phyloP scores from a whole-genome alignment of 257 asterid genomes.

The Penstemon newberryi region DNA sequence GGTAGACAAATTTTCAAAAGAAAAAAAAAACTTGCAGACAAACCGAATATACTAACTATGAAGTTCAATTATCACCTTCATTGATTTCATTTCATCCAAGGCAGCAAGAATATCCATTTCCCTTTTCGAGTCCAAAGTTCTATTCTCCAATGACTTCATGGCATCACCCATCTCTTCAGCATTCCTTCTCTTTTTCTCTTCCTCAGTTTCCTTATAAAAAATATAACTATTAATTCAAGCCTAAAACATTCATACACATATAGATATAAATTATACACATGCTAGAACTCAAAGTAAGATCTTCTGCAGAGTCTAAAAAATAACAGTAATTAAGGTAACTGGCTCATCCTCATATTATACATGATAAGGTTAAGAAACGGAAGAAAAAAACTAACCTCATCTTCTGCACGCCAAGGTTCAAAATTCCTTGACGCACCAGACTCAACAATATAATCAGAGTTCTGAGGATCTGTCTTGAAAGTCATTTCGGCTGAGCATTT shows the following conservation, averaged over 20 bases:
- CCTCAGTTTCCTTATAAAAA: constrained; percentile 47
- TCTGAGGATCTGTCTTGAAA: constrained; percentile 81
- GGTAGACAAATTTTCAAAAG: too few species aligned
- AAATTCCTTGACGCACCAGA: constrained; percentile 77
- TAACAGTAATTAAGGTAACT: neutral
- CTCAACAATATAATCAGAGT: constrained; percentile 79
- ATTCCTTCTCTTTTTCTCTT: constrained; percentile 51
- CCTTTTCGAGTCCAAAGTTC: constrained; percentile 73
- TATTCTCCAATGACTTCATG: constrained; percentile 87
- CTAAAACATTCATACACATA: neutral
- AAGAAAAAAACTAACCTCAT: constrained; percentile 46
- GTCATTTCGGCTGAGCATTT: constrained; percentile 81
- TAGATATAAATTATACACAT: too few species aligned
- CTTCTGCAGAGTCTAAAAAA: neutral
- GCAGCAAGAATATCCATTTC: constrained; percentile 91
- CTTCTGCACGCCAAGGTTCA: constrained; percentile 88
- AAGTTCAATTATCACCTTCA: constrained; percentile 52
- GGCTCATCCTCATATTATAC: neutral
- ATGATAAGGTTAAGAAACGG: neutral
- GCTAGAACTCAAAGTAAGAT: neutral
- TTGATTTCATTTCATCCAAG: constrained; percentile 84
- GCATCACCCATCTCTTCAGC: constrained; percentile 96
- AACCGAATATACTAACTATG: too few species aligned
- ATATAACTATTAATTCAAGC: constrained; percentile 7
- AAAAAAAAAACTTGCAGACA: too few species aligned